Evolutionary conservation across 2,329 filamentous ascomycete genomes (phyloP).

Genomic region (Daldinia sp.): DNA sequence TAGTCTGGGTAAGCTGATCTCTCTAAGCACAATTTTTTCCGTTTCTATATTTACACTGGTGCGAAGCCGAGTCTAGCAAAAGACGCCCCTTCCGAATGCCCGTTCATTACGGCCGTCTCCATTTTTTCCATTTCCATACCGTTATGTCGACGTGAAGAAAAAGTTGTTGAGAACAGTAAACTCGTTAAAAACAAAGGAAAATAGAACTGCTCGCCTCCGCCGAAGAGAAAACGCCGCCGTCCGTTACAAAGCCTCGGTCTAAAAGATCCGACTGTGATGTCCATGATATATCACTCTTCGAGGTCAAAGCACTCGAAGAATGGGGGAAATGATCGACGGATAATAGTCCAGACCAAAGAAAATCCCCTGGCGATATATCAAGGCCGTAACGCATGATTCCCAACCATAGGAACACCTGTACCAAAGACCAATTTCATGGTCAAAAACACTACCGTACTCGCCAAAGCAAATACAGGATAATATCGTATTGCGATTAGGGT

Average conservation of each 20-base stretch:
- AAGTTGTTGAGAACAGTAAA: slow-evolving; percentile 24
- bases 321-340: slow-evolving; percentile 14
- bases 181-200: slow-evolving; percentile 17
- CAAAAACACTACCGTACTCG: slow-evolving; percentile 22
- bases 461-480: slow-evolving; percentile 32
- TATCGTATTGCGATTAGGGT: slow-evolving; percentile 29
- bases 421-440: slow-evolving; percentile 37
- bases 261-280: slow-evolving; percentile 12
- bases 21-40: slow-evolving; percentile 29
- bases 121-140: slow-evolving; percentile 32
- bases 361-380: slow-evolving; percentile 14
- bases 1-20: slow-evolving; percentile 18
- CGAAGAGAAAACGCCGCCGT: slow-evolving; percentile 25
- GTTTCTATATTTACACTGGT: slow-evolving; percentile 42
- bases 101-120: slow-evolving; percentile 18
- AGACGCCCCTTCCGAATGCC: slow-evolving; percentile 31
- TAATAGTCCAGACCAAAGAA: slow-evolving; percentile 22
- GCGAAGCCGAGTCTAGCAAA: slow-evolving; percentile 32
- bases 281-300: slow-evolving; percentile 20
- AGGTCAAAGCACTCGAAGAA: slow-evolving; percentile 9
- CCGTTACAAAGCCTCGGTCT: slow-evolving; percentile 24
- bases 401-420: slow-evolving; percentile 7
- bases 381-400: slow-evolving; percentile 13
- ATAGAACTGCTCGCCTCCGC: slow-evolving; percentile 14
- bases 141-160: slow-evolving; percentile 18